phyloP scores from a whole-genome alignment of 2,329 filamentous ascomycete genomes.

The Venturia nashicola region DNA sequence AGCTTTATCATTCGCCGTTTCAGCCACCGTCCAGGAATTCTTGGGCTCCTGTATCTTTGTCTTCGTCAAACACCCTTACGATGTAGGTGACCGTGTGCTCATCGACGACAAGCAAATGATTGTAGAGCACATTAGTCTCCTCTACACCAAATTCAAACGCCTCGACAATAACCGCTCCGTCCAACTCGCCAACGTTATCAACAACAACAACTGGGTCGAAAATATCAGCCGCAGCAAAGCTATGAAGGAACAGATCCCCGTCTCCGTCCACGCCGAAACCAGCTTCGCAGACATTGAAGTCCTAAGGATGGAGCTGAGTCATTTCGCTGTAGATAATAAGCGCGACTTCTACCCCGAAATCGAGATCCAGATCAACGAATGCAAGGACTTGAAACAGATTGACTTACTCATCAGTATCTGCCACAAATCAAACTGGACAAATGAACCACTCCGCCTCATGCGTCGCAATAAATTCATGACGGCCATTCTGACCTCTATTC shows the following conservation, averaged over 20 bases:
- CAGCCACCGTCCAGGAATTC: slow-evolving; percentile 16
- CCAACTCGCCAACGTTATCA: slow-evolving; percentile 24
- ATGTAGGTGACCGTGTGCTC: slow-evolving; percentile 22
- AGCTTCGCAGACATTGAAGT: slow-evolving; percentile 26
- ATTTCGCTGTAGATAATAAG: slow-evolving; percentile 22
- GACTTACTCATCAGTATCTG: slow-evolving; percentile 21
- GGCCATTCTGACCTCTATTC: slow-evolving; percentile 38
- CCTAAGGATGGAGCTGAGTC: slow-evolving; percentile 22
- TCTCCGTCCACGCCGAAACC: slow-evolving; percentile 19
- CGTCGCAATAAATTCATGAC: slow-evolving; percentile 10
- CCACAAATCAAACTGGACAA: slow-evolving; percentile 16
- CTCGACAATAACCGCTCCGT: slow-evolving; percentile 18
- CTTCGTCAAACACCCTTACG: slow-evolving; percentile 21
- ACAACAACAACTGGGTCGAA: slow-evolving; percentile 26
- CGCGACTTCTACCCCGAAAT: slow-evolving; percentile 22
- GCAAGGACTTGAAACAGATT: slow-evolving; percentile 18
- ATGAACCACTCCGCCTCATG: slow-evolving; percentile 3
- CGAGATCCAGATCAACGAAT: slow-evolving; percentile 20
- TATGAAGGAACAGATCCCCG: slow-evolving; percentile 22
- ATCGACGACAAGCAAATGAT: slow-evolving; percentile 17
- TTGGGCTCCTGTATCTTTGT: slow-evolving; percentile 17
- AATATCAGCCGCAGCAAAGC: slow-evolving; percentile 23
- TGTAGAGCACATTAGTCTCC: slow-evolving; percentile 21
- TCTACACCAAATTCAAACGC: slow-evolving; percentile 22
- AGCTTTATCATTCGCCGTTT: slow-evolving; percentile 17